A percentile compares a stretch with the other conserved stretches of the same genome.
phyloP scores from a whole-genome alignment of 176 grass and related monocot genomes.

The Rhynchospora tenuis region DNA sequence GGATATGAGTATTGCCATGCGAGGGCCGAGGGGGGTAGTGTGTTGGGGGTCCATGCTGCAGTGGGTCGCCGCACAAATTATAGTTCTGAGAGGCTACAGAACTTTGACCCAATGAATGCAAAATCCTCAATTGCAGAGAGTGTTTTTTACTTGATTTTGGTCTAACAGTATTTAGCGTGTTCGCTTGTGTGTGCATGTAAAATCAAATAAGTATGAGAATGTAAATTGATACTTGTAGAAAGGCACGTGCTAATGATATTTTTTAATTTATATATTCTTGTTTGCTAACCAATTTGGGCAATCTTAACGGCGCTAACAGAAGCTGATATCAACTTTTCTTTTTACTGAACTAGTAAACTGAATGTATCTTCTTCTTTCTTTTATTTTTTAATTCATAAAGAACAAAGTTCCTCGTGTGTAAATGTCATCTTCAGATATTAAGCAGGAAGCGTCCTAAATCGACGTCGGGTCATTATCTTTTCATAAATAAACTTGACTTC shows the following conservation, averaged over 20 bases:
- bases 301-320: not conserved
- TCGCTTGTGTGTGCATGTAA: conserved; percentile 3
- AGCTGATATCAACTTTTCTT: not conserved
- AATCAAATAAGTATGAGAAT: conserved; percentile 1
- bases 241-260: not conserved
- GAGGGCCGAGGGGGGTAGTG: not conserved
- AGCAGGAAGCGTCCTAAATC: no score
- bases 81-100: no score
- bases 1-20: no score
- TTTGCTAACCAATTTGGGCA: not conserved
- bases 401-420: no score
- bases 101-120: not conserved
- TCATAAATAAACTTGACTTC: no score
- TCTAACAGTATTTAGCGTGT: not conserved
- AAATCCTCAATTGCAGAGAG: conserved; percentile 11
- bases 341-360: not conserved
- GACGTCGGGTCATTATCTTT: no score
- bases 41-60: not conserved
- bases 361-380: not conserved
- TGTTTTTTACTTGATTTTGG: not conserved
- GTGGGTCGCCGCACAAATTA: no score
- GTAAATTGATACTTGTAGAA: not conserved
- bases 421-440: no score
- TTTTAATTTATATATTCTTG: not conserved
- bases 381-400: not conserved